Base-by-base conservation (phyloP, 441 rosid species). In the Gossypium schwendimanii region DNA sequence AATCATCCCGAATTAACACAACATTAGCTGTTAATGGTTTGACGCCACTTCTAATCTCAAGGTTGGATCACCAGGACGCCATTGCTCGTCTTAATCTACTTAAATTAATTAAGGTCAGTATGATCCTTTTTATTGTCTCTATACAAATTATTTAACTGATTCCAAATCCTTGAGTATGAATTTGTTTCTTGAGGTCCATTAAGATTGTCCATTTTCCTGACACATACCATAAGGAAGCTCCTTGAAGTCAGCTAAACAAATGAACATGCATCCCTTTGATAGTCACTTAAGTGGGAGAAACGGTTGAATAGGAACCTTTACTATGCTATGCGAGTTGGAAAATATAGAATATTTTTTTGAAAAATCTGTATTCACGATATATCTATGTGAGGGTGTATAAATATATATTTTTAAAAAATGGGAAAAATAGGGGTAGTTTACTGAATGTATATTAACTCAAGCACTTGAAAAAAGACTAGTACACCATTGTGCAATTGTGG, bases 11-110 rank as follows among this genome's bases (percentile, higher is more conserved):
- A 60, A 95, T 96, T 80, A 96, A 96, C 73, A 93, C 90, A 44
- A 96, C 97, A 3, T 83, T 96, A 78, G 99, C 98, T 68, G 92
- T 91, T 53, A 91, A 88, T 79, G 99, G 99, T 63, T 88, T 96
- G 90, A 95, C 97, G 23, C 97, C 97, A 10, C 83, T 95, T 80
- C 97, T 95, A 20, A 88, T 95, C 57, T 84, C 89, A 61, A 89
- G 96, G 79, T 83, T 96, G 84, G 98, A 91, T 75, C 97, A 93
- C 77, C 98, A 89, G 80, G 98, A 96, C 77, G 99, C 99, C 24
- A 93, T 95, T 75, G 98, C 99, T 62, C 94, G 99, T 52, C 97
- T 93, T 71, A 95, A 91, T 86, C 87, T 95, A 75, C 91, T 93
- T 54, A 96, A 95, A 81, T 82, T 93, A 73, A 96, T 96, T 49